Evolutionary conservation across 1,284 basidiomycete species (phyloP).

Genomic region (Microbotryum lychnidis-dioicae): DNA sequence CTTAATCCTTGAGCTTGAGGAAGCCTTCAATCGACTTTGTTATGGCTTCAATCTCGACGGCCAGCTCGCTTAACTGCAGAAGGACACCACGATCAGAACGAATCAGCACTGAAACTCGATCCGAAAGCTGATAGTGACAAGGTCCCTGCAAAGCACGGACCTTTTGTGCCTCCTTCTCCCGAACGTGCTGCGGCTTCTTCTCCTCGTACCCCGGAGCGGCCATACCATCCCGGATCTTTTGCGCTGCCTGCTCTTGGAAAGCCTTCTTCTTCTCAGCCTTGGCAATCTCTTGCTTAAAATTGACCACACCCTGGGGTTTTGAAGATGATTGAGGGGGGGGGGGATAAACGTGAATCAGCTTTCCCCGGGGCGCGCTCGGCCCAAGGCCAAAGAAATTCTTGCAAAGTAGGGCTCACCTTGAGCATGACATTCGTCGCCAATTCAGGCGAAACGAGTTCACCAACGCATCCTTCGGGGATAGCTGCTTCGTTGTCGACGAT

Average conservation of each 20-base stretch:
- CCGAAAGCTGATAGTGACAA: background rate
- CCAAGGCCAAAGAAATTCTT: too few relatives aligned
- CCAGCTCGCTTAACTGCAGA: slow-evolving; percentile 53
- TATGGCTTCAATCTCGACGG: slow-evolving; percentile 56
- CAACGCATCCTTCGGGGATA: slow-evolving; percentile 82
- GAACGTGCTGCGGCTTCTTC: slow-evolving; percentile 68
- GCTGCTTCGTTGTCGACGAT: slow-evolving; percentile 52
- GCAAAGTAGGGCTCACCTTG: slow-evolving; percentile 50
- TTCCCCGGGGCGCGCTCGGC: too few relatives aligned
- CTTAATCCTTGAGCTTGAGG: slow-evolving; percentile 39
- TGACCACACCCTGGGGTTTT: slow-evolving; percentile 61
- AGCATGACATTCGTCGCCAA: slow-evolving; percentile 75
- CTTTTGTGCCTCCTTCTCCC: slow-evolving; percentile 67
- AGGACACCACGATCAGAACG: background rate
- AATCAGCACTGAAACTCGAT: background rate
- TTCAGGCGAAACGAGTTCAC: slow-evolving; percentile 65
- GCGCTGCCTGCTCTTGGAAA: slow-evolving; percentile 57
- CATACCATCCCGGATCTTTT: slow-evolving; percentile 69
- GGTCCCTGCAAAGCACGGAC: slow-evolving; percentile 43
- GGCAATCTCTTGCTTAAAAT: slow-evolving; percentile 70
- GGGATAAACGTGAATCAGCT: background rate
- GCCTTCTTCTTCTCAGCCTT: slow-evolving; percentile 79
- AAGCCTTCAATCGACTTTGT: slow-evolving; percentile 57
- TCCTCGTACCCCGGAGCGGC: slow-evolving; percentile 65
- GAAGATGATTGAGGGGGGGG: background rate